Conservation (phyloP, 495 filamentous ascomycete species). For the Penicillium lagena region DNA sequence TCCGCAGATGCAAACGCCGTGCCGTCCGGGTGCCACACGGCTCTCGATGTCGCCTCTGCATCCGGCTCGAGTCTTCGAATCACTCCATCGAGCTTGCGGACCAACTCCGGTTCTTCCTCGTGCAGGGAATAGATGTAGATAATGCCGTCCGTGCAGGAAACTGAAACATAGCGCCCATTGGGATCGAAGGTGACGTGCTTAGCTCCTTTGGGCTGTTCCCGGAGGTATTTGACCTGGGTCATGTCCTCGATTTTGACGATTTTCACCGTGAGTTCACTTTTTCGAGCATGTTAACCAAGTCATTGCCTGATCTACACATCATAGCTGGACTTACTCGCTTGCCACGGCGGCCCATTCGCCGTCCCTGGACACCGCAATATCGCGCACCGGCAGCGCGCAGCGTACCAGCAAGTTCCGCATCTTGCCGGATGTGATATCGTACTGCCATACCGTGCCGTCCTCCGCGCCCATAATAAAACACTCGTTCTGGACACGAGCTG, state of each 20-base stretch:
- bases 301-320: not conserved
- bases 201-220: slow-evolving; percentile 72
- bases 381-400: slow-evolving; percentile 74
- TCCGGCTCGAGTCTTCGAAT: slow-evolving; percentile 74
- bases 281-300: slow-evolving; percentile 6
- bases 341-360: slow-evolving; percentile 88
- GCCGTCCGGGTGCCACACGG: slow-evolving; percentile 92
- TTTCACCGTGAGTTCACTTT: slow-evolving; percentile 77
- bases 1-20: slow-evolving; percentile 84
- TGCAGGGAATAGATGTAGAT: slow-evolving; percentile 84
- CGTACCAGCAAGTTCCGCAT: slow-evolving; percentile 78
- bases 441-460: slow-evolving; percentile 88
- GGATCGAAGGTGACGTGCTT: slow-evolving; percentile 90
- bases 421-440: slow-evolving; percentile 66
- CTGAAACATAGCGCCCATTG: slow-evolving; percentile 65
- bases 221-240: slow-evolving; percentile 63
- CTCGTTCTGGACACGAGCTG: slow-evolving; percentile 47
- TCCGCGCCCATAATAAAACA: slow-evolving; percentile 85
- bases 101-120: slow-evolving; percentile 71
- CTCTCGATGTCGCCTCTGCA: slow-evolving; percentile 66
- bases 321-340: slow-evolving; percentile 59
- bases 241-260: slow-evolving; percentile 78
- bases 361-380: slow-evolving; percentile 78
- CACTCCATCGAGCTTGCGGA: slow-evolving; percentile 78
- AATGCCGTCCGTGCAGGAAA: slow-evolving; percentile 81